Evolutionary conservation across 2,329 filamentous ascomycete genomes (phyloP).

Genomic region (Aspergillus persii): DNA sequence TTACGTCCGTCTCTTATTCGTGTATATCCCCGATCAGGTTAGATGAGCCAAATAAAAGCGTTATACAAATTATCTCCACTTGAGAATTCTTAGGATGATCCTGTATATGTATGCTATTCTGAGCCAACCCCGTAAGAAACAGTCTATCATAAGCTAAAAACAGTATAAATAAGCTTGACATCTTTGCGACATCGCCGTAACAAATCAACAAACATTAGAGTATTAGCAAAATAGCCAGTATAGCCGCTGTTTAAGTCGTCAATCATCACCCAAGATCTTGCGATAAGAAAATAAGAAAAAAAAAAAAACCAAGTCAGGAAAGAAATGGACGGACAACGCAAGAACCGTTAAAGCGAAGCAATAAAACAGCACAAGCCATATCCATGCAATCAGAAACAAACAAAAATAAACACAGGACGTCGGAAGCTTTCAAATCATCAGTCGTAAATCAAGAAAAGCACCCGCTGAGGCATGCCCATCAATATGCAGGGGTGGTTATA

Average conservation of each 20-base stretch:
- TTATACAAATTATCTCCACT: neutral
- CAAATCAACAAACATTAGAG: neutral
- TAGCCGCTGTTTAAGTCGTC: conserved; percentile 5
- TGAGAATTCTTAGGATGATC: neutral
- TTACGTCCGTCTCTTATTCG: neutral
- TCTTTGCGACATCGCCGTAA: neutral
- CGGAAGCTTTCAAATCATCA: neutral
- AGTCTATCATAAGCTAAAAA: conserved; percentile 3
- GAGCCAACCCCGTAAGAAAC: neutral
- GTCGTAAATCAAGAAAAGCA: neutral
- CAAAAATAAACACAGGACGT: neutral
- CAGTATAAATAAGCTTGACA: neutral
- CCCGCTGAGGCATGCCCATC: neutral
- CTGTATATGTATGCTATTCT: neutral
- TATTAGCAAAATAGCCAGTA: conserved; percentile 1
- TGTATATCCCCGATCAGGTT: conserved; percentile 5
- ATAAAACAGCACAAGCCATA: neutral
- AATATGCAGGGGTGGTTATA: neutral
- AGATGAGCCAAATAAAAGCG: conserved; percentile 4
- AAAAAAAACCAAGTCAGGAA: neutral
- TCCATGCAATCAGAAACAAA: conserved; percentile 6
- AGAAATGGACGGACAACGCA: neutral
- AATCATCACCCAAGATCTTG: conserved; percentile 8
- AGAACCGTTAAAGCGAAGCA: neutral
- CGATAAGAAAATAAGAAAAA: neutral